These are phyloP conservation scores for Psidium friedrichsthalianum DNA, from an alignment of 345 rosid genomes.

Conservation along the genomic window DNA sequence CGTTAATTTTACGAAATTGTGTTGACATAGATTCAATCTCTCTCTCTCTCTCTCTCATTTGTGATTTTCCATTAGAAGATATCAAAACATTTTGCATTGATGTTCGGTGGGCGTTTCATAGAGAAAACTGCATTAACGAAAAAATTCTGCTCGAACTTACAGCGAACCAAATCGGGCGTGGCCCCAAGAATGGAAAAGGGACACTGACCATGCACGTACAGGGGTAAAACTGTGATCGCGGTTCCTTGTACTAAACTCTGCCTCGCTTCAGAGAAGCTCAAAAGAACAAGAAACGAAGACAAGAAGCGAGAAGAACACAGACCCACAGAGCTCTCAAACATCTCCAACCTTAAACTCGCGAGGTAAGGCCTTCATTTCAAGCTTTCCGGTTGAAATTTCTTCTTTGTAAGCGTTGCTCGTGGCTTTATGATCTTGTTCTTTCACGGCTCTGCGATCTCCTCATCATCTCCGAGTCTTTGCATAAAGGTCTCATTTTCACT, in stretches of 20 bases:
- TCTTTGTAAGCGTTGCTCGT: not conserved
- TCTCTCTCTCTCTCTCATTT: too few relatives aligned
- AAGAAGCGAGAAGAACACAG: not conserved
- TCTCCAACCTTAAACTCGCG: not conserved
- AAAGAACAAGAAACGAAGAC: not conserved
- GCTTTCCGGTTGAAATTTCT: not conserved
- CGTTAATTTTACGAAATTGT: too few relatives aligned
- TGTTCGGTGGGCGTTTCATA: not conserved
- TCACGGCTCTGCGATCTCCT: not conserved
- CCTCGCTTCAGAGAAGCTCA: not conserved
- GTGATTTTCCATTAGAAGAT: too few relatives aligned
- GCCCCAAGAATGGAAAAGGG: not conserved
- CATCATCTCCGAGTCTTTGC: not conserved
- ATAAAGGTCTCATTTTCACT: not conserved
- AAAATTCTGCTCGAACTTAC: not conserved
- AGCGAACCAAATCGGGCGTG: not conserved
- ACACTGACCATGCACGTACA: not conserved
- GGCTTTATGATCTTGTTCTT: not conserved
- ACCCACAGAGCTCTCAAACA: not conserved
- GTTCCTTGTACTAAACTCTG: not conserved
- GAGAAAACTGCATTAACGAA: not conserved
- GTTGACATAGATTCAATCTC: too few relatives aligned
- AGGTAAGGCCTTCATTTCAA: not conserved
- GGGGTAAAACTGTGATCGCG: not conserved
- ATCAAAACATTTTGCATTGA: not conserved